Evolutionary conservation across 2,329 filamentous ascomycete species (phyloP).

Genomic region (Apiospora phragmitis): DNA sequence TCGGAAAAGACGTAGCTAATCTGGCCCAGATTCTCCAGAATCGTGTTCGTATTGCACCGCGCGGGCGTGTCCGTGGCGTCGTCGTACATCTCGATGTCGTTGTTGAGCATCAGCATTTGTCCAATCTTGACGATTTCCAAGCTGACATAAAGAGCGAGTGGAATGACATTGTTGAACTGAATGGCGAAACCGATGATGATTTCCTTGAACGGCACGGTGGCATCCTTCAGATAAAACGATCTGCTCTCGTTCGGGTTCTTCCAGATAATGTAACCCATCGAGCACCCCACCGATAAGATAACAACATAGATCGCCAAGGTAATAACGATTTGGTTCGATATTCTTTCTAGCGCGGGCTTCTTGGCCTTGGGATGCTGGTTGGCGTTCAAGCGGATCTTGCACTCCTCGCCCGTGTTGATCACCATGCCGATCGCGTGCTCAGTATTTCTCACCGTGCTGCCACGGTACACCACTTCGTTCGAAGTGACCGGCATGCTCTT

Average conservation of each 20-base stretch:
- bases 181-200: constrained; percentile 91
- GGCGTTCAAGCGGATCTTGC: constrained; percentile 90
- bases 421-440: constrained; percentile 73
- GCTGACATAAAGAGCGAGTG: constrained; percentile 86
- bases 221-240: constrained; percentile 74
- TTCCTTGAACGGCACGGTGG: constrained; percentile 73
- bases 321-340: constrained; percentile 80
- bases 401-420: constrained; percentile 88
- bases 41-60: constrained; percentile 89
- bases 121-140: constrained; percentile 84
- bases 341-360: constrained; percentile 71
- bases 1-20: constrained; percentile 90
- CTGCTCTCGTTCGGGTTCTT: constrained; percentile 62
- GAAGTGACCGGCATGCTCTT: constrained; percentile 71
- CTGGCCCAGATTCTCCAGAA: constrained; percentile 91
- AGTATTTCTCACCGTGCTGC: constrained; percentile 78
- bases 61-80: constrained; percentile 80
- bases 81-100: constrained; percentile 90
- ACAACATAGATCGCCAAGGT: constrained; percentile 80
- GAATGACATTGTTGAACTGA: constrained; percentile 96
- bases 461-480: constrained; percentile 82
- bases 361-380: constrained; percentile 87
- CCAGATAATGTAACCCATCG: constrained; percentile 82
- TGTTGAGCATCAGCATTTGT: constrained; percentile 75
- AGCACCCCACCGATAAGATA: constrained; percentile 76